phyloP scores from a whole-genome alignment of 306 rosid species.

The Cyclanthera cordifolia region DNA sequence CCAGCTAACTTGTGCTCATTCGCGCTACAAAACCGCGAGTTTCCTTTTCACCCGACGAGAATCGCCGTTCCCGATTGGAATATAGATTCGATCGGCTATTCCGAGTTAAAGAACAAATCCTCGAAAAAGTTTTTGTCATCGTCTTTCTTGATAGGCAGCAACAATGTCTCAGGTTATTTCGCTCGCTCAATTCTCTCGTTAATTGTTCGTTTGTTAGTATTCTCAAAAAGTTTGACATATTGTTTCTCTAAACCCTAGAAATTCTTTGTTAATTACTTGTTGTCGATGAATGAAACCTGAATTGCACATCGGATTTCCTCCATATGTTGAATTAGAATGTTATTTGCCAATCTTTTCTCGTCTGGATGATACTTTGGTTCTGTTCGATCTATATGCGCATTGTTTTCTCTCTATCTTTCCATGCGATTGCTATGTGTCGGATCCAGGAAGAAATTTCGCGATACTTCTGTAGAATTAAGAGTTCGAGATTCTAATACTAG shows the following conservation, averaged over 20 bases:
- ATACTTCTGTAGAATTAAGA: background rate
- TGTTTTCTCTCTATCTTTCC: background rate
- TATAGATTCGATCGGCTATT: background rate
- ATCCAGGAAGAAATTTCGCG: background rate
- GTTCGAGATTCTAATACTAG: background rate
- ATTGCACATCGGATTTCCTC: background rate
- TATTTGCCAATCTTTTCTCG: background rate
- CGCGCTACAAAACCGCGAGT: background rate
- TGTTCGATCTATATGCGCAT: background rate
- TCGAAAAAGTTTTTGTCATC: background rate
- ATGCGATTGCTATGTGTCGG: background rate
- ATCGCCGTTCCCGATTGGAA: background rate
- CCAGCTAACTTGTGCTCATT: background rate
- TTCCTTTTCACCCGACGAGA: background rate
- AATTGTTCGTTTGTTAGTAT: background rate
- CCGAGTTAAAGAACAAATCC: background rate
- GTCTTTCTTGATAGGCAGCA: constrained; percentile 4
- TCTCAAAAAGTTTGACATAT: background rate
- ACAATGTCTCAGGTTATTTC: constrained; percentile 43
- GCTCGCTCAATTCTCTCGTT: background rate
- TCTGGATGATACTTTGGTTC: background rate
- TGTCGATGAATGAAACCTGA: background rate
- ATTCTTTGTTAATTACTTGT: background rate
- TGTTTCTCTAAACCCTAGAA: constrained; percentile 12
- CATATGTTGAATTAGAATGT: background rate